Evolutionary conservation across 305 asterid species (phyloP), one percentile per base, ranked within the genome.

Genomic region (Plantago rigida): DNA sequence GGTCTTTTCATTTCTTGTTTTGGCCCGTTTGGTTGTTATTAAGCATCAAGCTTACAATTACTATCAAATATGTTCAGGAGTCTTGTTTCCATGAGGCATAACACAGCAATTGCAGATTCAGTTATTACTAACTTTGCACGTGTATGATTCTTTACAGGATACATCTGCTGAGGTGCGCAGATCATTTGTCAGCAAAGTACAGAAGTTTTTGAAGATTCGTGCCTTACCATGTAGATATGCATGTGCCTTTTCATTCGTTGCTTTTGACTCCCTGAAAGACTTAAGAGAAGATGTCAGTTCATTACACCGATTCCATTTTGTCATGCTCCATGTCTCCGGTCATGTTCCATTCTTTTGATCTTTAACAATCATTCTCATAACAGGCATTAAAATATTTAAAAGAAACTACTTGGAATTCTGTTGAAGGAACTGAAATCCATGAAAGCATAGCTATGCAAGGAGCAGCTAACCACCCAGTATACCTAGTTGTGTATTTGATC

Each of bases 211-310:
- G 73, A 80, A 54, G 69, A 78, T 67, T 69, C 86, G 74, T 31
- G 70, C 73, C 28, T 44, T 85, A 54, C 96, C 96, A 72, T 58
- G 73, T 73, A 83, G 96, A 81, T 90, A 90, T 83, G 89, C 95
- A 57, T 90, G 97, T 63, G 89, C 88, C 65, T 85, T 90, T 57
- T 71, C 87, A 56, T 69, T 85, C 75, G 80, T 75, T 69, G 81
- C 86, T 57, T 56, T 76, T 47, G 85, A 81, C 73, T 66, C 83
- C 41, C 68, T 73, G 17, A 76, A 73, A 51, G 89, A 82, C 76
- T 72, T 83, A 72, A 78, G 75, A 47, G 76, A 66, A 67, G 82
- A 78, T 71, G 97, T 90, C 74, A 61, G 91, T 76, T 70, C 51
- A 56, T 63, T 5, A 67, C 66, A 59, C 42, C 34, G 56, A 41